Percentiles rank a stretch among this genome's conserved stretches.
phyloP scores from a whole-genome alignment of 176 grass and related monocot species.

The Oryza rufipogon region DNA sequence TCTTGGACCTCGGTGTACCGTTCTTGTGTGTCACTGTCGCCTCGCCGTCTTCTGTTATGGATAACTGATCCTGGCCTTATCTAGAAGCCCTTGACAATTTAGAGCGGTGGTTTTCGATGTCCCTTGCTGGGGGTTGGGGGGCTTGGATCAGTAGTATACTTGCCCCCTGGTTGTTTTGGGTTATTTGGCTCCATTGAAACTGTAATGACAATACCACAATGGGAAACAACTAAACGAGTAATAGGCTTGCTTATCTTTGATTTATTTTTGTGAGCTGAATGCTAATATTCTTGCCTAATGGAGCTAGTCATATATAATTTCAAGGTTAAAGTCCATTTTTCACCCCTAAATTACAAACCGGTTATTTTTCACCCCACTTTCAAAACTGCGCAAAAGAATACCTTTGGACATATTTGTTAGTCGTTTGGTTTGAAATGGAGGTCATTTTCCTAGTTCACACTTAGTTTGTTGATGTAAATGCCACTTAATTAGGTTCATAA shows the following conservation, averaged over 20 bases:
- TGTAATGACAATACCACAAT: not conserved
- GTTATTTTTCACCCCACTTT: no score
- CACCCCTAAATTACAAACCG: no score
- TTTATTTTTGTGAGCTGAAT: not conserved
- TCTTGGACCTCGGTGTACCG: no score
- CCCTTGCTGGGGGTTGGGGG: not conserved
- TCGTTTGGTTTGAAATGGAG: no score
- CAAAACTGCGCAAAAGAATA: no score
- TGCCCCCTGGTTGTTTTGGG: not conserved
- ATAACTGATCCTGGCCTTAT: not conserved
- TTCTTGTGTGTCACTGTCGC: no score
- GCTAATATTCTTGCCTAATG: not conserved
- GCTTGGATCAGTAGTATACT: not conserved
- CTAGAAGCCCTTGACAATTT: not conserved
- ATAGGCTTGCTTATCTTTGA: not conserved
- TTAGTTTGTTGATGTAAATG: no score
- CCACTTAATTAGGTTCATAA: no score
- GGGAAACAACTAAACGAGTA: not conserved
- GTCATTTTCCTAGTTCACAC: no score
- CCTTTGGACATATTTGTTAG: no score
- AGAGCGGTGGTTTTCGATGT: not conserved
- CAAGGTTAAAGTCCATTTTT: no score
- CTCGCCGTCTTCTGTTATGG: no score
- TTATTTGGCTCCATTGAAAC: slow-evolving; percentile 1
- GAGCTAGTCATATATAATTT: slow-evolving; percentile 10